Conservation (phyloP, 768 basidiomycete species). For the Mycena sanguinolenta region DNA sequence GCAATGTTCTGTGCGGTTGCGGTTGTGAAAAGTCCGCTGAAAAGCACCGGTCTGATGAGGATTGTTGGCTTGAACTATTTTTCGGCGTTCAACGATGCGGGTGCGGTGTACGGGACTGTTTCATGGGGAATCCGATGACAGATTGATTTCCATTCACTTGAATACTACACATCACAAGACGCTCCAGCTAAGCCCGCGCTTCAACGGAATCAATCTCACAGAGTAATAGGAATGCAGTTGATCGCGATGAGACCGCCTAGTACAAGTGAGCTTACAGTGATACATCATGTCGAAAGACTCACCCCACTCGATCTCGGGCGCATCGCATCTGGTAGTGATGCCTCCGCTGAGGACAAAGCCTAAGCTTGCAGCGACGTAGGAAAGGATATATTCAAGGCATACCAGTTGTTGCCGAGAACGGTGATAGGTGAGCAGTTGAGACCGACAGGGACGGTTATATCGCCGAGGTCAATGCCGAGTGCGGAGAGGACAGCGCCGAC, state of each 20-base stretch:
- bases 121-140: no score
- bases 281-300: not conserved
- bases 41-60: no score
- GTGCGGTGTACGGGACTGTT: no score
- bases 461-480: conserved; percentile 1
- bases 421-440: conserved; percentile 1
- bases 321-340: conserved; percentile 9
- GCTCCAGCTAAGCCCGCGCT: no score
- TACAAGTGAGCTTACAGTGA: not conserved
- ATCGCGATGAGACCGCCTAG: conserved; percentile 22
- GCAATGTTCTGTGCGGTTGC: no score
- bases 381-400: not conserved
- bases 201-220: not conserved
- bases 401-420: not conserved
- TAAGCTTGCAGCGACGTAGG: not conserved
- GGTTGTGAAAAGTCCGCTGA: no score
- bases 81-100: no score
- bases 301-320: conserved; percentile 26
- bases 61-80: no score
- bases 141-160: not conserved
- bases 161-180: no score
- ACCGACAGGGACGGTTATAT: not conserved
- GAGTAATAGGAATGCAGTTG: conserved; percentile 19
- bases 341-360: not conserved
- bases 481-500: not conserved